These are phyloP conservation scores for Colletotrichum liaoningense DNA, from an alignment of 2,329 filamentous ascomycete genomes.

Conservation along the genomic window DNA sequence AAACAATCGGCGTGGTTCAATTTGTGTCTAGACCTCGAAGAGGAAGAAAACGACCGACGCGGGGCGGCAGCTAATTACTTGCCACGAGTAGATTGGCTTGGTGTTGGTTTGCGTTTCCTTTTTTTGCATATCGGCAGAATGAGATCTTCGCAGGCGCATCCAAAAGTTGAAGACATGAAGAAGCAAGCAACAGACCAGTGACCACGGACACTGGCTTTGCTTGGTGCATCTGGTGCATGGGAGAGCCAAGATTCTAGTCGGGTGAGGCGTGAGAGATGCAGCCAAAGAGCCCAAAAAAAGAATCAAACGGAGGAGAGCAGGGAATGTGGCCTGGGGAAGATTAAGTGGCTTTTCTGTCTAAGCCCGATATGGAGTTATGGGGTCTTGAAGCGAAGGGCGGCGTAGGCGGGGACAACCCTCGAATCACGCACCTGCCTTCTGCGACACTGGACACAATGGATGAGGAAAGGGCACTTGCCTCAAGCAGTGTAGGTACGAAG, in stretches of 20 bases:
- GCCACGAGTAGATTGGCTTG: conserved; percentile 23
- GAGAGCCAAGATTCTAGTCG: not conserved
- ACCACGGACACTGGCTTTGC: not conserved
- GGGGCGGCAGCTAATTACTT: not conserved
- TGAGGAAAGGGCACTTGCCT: not conserved
- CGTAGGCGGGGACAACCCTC: not conserved
- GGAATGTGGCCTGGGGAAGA: conserved; percentile 21
- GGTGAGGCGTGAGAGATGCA: too few relatives aligned
- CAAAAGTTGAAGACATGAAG: conserved; percentile 18
- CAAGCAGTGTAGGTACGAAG: too few relatives aligned
- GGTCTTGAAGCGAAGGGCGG: conserved; percentile 1
- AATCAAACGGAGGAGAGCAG: not conserved
- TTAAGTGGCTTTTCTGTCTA: conserved; percentile 17
- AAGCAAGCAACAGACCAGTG: conserved; percentile 18
- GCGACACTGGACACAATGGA: not conserved
- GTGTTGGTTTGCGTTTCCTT: not conserved
- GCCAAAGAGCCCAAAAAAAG: conserved; percentile 20
- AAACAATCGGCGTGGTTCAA: not conserved
- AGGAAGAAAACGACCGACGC: not conserved
- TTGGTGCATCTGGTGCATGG: not conserved
- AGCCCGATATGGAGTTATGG: not conserved
- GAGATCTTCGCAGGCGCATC: conserved; percentile 1
- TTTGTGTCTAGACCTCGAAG: conserved; percentile 1
- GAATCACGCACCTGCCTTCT: conserved; percentile 3
- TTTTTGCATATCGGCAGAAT: conserved; percentile 23